Conservation (phyloP, 2,329 filamentous ascomycete species). For the Aspergillus fijiensis region DNA sequence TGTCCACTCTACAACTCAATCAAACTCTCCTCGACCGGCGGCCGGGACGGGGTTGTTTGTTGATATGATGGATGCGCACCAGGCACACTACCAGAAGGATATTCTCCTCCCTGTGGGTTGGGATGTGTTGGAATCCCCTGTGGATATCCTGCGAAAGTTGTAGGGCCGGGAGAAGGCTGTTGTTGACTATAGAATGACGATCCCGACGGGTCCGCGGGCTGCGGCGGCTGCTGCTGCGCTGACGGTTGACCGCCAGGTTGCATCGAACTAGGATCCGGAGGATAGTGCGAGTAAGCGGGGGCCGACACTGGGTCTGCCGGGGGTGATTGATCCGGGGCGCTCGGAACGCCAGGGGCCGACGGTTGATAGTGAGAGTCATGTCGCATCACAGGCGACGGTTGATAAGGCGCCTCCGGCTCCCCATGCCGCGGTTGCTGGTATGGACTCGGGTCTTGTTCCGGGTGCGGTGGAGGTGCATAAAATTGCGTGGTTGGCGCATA, state of each 20-base stretch:
- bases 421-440: conserved; percentile 21
- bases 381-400: conserved; percentile 22
- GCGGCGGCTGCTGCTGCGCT: conserved; percentile 7
- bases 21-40: conserved; percentile 31
- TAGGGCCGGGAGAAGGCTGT: conserved; percentile 14
- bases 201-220: conserved; percentile 13
- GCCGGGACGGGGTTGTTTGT: conserved; percentile 23
- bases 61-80: conserved; percentile 19
- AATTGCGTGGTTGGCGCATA: conserved; percentile 20
- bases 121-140: conserved; percentile 14
- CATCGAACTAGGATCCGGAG: conserved; percentile 14
- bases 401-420: conserved; percentile 21
- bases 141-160: conserved; percentile 14
- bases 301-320: conserved; percentile 18
- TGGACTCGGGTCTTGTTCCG: conserved; percentile 17
- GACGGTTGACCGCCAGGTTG: conserved; percentile 13
- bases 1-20: conserved; percentile 28
- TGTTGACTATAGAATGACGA: conserved; percentile 25
- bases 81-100: conserved; percentile 18
- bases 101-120: conserved; percentile 19
- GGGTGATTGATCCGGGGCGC: conserved; percentile 18
- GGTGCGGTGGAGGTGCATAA: conserved; percentile 19
- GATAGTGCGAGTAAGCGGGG: conserved; percentile 18
- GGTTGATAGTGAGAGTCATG: conserved; percentile 25
- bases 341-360: conserved; percentile 18